phyloP scores from a whole-genome alignment of 257 asterid genomes.

The Solanum lycopersicoides region DNA sequence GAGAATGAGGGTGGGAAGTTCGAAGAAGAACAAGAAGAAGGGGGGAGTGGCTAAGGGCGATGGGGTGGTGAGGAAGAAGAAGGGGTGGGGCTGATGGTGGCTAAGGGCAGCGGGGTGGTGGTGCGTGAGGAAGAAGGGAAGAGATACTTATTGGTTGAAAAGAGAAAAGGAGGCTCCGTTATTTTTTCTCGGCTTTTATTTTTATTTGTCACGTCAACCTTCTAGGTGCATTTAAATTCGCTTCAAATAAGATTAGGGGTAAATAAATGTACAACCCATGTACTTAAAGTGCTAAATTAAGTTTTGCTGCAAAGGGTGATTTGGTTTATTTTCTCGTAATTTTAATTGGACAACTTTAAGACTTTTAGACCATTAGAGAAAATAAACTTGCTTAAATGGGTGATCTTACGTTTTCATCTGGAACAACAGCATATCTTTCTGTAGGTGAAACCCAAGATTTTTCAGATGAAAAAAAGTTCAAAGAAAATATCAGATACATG shows the following conservation, averaged over 20 bases:
- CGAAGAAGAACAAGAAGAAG: neutral
- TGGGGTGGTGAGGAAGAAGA: neutral
- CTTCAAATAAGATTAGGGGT: neutral
- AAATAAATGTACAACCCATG: neutral
- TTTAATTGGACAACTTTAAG: neutral
- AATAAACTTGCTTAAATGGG: neutral
- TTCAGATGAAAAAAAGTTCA: conserved; percentile 26
- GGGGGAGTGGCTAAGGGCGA: neutral
- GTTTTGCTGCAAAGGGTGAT: neutral
- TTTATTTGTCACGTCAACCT: neutral
- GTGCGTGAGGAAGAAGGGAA: neutral
- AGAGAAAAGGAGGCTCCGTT: neutral
- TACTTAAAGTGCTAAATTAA: no score
- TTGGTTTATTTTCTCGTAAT: neutral
- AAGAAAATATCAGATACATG: neutral
- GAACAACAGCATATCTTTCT: conserved; percentile 94
- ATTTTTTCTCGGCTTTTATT: neutral
- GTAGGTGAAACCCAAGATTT: conserved; percentile 72
- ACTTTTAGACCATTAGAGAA: neutral
- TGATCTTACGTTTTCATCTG: conserved; percentile 65
- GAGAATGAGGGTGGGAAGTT: neutral
- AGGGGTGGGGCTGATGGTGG: neutral
- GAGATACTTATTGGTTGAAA: no score
- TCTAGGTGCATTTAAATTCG: neutral
- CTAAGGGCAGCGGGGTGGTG: neutral